Base-by-base conservation (phyloP, 164 flowering plant species). In the Sedum album region DNA sequence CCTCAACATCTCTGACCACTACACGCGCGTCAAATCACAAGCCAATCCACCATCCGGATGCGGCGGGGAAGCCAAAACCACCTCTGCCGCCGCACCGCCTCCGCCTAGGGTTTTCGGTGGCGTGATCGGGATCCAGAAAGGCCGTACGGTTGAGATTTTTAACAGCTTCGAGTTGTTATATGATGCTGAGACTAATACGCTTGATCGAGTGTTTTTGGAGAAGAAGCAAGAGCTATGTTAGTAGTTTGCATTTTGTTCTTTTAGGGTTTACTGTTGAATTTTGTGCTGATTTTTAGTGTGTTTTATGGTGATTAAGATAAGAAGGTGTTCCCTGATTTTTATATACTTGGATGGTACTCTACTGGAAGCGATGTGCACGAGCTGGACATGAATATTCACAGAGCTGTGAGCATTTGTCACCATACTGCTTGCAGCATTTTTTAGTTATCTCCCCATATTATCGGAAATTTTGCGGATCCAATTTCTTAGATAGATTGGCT, bases 141-240 rank as follows among this genome's bases (percentile, higher is more conserved):
- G 98, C 31, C 86, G 98, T 35, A 88, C 90, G 2, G 98, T 93
- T 13, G 98, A 93, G 91, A 93, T 93, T 81, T 91, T 93, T 78
- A 93, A 93, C 83, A 93, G 98, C 77, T 93, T 93, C 78, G 98
- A 93, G 77, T 90, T 93, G 62, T 86, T 91, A 25, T 88, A 74
- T 67, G 95, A 91, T 70, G 72, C 83, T 14, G 23, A 72, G 28
- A 84, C 91, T 21, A 78, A 84, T n/a, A 79, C 90, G 41, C 93
- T 93, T 67, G 97, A 93, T 75, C 91, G 98, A 10, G 65, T 88
- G 65, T 93, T 93, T 78, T 88, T 93, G 66, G 81, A 78, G 79
- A 91, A 89, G 82, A 93, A 93, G 78, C 95, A 89, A 75, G 98
- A 93, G 81, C 96, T 91, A 44, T 93, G 97, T 93, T 66, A 70